Percentiles rank a stretch among this genome's conserved stretches.
Evolutionary conservation across 1,139 yeast genomes (phyloP).

Genomic region (Hanseniaspora gamundiae): DNA sequence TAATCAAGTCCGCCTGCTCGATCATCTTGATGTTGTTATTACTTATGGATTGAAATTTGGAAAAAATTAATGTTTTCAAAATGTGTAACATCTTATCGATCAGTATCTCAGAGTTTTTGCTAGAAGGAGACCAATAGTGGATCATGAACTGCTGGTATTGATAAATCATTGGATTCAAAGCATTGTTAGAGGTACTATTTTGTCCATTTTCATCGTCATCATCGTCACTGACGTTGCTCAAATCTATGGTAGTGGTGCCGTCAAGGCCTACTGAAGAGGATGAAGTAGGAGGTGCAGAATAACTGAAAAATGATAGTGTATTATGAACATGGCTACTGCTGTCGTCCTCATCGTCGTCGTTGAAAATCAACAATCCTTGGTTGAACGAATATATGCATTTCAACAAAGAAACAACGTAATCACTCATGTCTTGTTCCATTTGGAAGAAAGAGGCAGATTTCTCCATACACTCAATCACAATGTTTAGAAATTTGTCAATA

Average conservation of each 20-base stretch:
- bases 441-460: background rate
- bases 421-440: background rate
- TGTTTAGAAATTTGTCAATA: slow-evolving; percentile 1
- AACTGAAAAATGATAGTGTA: background rate
- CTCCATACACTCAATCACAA: background rate
- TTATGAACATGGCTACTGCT: background rate
- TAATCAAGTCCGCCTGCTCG: background rate
- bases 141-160: slow-evolving; percentile 1
- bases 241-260: slow-evolving; percentile 20
- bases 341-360: slow-evolving; percentile 1
- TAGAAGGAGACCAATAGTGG: background rate
- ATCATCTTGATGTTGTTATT: background rate
- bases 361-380: background rate
- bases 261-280: slow-evolving; percentile 10
- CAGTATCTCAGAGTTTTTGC: background rate
- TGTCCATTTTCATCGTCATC: background rate
- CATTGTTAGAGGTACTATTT: background rate
- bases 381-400: slow-evolving; percentile 3
- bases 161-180: background rate
- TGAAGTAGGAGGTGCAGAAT: background rate
- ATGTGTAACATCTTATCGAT: background rate
- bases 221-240: slow-evolving; percentile 1
- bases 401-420: background rate
- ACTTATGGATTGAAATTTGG: background rate
- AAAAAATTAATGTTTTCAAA: background rate